Evolutionary conservation across 164 flowering plant species (phyloP), one percentile per base, ranked within the genome.

Genomic region (Cinnamomum micranthum): DNA sequence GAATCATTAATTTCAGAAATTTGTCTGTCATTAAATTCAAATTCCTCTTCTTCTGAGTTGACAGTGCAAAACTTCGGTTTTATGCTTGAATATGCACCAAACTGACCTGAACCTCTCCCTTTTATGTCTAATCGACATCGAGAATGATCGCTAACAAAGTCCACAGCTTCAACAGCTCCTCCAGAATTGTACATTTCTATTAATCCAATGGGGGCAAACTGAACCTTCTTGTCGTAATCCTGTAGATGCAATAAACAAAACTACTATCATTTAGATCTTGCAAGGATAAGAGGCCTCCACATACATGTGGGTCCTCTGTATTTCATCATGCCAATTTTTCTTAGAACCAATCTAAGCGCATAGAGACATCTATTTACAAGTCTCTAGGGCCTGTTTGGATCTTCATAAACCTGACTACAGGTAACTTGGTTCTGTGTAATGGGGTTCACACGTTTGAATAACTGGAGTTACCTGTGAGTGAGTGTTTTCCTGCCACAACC

Each of bases 111-210:
- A 7, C 93, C 93, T 82, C 82, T 83, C 50, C 91, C 93, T 72
- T 79, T 80, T 64, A 87, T 79, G 17, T 59, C 73, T 64, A 89
- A 78, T 60, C 69, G 75, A 28, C 70, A 59, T 27, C 35, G 23
- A 19, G 81, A 74, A 22, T 67, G 12, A 50, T 72, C 79, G 33
- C 52, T 17, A 15, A 50, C 65, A 60, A 51, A 69, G 66, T 80
- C 84, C 59, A 88, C 50, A 20, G 82, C 83, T 75, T 83, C 82
- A 66, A 88, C 71, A 25, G 91, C 92, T 58, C 94, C 94, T 59
- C 91, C 94, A 66, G 90, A 82, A 68, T 88, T 90, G 77, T 88
- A 90, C 94, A 88, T 90, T 22, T 86, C 81, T 31, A 83, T 76
- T 68, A 88, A 71, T 31, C 92, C 92, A 65, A 90, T 80, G 2